These are phyloP conservation scores for Heliosperma pusillum DNA, from an alignment of 148 eudicot species.

Conservation along the genomic window DNA sequence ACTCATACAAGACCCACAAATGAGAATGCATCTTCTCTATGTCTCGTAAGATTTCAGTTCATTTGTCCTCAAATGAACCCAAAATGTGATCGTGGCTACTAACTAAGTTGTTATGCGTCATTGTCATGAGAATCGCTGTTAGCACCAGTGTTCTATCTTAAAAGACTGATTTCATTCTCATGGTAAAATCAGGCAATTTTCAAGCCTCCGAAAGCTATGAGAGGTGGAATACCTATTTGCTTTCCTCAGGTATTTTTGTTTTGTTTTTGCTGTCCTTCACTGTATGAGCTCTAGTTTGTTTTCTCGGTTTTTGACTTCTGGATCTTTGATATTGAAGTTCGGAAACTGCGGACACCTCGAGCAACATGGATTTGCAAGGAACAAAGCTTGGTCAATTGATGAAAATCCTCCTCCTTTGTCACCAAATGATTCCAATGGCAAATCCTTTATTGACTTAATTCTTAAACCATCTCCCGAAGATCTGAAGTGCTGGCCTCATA, in stretches of 20 bases:
- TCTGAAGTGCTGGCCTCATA: constrained; percentile 82
- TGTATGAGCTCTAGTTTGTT: constrained; percentile 5
- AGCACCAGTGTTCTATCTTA: too few species aligned
- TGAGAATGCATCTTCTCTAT: too few species aligned
- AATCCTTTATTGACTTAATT: constrained; percentile 76
- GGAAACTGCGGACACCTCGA: constrained; percentile 78
- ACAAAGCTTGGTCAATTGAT: constrained; percentile 75
- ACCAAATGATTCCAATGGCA: constrained; percentile 54
- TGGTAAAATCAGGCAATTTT: constrained; percentile 50
- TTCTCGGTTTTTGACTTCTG: background rate
- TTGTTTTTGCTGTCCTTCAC: constrained; percentile 1
- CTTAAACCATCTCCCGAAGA: constrained; percentile 81
- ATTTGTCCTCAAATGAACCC: background rate
- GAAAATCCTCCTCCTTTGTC: constrained; percentile 68
- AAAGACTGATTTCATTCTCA: background rate
- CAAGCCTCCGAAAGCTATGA: constrained; percentile 77
- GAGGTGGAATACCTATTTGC: constrained; percentile 91
- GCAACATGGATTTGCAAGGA: constrained; percentile 90
- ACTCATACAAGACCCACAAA: too few species aligned
- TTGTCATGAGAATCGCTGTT: too few species aligned
- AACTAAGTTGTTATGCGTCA: background rate
- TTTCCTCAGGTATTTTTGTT: constrained; percentile 74
- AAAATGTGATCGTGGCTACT: background rate
- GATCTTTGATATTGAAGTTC: constrained; percentile 44
- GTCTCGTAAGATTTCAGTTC: too few species aligned